phyloP scores from a whole-genome alignment of 1,284 basidiomycete genomes.

The Coniophora puteana region DNA sequence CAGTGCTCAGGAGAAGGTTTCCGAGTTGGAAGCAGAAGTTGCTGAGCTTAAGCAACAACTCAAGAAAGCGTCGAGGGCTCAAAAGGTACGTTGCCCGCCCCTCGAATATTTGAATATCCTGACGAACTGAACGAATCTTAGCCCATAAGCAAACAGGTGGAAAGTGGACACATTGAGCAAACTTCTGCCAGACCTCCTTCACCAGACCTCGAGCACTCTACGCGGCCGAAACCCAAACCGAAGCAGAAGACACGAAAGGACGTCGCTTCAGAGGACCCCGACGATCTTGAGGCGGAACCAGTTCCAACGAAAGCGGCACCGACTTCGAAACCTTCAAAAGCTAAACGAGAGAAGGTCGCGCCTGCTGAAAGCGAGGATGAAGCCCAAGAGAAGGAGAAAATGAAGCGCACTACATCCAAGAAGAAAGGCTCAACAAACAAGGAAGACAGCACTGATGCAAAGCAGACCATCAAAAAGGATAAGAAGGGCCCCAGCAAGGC shows the following conservation, averaged over 20 bases:
- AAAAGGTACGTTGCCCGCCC: no score
- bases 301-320: slow-evolving; percentile 14
- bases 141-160: no score
- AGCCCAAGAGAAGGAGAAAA: slow-evolving; percentile 14
- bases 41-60: slow-evolving; percentile 40
- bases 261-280: no score
- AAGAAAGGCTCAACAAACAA: slow-evolving; percentile 12
- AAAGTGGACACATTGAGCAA: no score
- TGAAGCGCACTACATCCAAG: slow-evolving; percentile 18
- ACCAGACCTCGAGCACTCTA: no score
- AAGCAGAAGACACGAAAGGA: slow-evolving; percentile 28
- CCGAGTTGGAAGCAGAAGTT: slow-evolving; percentile 37
- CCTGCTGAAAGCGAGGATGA: slow-evolving; percentile 23
- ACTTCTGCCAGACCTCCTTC: no score
- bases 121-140: no score
- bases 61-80: slow-evolving; percentile 11
- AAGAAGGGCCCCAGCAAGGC: slow-evolving; percentile 12
- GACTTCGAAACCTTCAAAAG: slow-evolving; percentile 3
- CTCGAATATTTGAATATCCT: no score
- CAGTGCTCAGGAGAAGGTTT: slow-evolving; percentile 25
- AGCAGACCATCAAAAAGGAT: slow-evolving; percentile 19
- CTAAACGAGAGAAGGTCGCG: no score
- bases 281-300: no score
- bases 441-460: slow-evolving; percentile 13
- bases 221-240: slow-evolving; percentile 16